Percentiles rank a stretch among this genome's conserved stretches.
Conservation (phyloP, 768 basidiomycete species). For the Tulasnella sp. region DNA sequence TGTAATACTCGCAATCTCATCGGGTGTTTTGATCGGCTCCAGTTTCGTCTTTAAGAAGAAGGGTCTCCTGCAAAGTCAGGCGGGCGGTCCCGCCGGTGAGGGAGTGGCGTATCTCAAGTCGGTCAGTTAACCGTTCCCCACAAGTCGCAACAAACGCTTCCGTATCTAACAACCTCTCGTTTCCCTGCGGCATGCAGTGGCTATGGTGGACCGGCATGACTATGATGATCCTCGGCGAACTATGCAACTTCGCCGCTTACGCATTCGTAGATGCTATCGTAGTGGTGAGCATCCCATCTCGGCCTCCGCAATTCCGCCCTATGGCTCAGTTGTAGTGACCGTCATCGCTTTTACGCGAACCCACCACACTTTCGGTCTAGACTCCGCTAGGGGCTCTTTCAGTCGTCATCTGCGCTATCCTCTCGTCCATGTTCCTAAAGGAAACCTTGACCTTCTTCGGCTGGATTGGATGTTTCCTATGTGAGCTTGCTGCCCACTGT, state of each 20-base stretch:
- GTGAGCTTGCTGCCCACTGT: constrained; percentile 28
- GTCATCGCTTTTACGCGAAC: not conserved
- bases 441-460: constrained; percentile 93
- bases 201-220: constrained; percentile 96
- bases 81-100: constrained; percentile 50
- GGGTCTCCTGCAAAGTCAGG: constrained; percentile 33
- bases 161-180: not conserved
- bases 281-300: constrained; percentile 46
- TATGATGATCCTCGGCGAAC: constrained; percentile 80
- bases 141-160: not conserved
- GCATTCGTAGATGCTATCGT: constrained; percentile 89
- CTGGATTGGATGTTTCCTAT: constrained; percentile 88
- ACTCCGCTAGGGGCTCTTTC: constrained; percentile 95
- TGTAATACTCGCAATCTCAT: constrained; percentile 63
- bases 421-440: constrained; percentile 88
- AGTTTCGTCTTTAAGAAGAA: constrained; percentile 99
- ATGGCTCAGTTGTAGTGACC: not conserved
- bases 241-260: constrained; percentile 65
- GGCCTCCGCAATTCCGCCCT: constrained; percentile 28
- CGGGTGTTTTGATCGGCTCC: constrained; percentile 83
- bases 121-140: constrained; percentile 39
- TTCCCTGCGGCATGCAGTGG: constrained; percentile 38
- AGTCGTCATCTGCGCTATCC: constrained; percentile 88
- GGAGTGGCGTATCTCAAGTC: constrained; percentile 95
- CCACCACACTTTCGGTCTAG: constrained; percentile 31